Percentiles rank a stretch among this genome's conserved stretches.
These are phyloP conservation scores for Calocybe gangraenosa DNA, from an alignment of 768 basidiomycete genomes.

Conservation along the genomic window DNA sequence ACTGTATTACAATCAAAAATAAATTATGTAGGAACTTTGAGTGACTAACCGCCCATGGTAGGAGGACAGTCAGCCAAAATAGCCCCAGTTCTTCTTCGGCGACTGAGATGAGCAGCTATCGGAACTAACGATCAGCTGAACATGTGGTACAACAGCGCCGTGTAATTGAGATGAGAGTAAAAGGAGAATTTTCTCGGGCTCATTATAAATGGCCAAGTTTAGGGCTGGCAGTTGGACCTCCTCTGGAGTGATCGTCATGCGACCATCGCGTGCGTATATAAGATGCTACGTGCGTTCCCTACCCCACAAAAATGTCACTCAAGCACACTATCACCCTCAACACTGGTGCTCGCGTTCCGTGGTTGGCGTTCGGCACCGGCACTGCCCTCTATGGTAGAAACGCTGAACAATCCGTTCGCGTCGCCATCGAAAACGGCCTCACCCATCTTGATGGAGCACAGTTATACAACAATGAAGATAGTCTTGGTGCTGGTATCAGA, in stretches of 20 bases:
- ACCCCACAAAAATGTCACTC: constrained; percentile 9
- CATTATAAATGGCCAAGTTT: constrained; percentile 23
- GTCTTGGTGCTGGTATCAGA: constrained; percentile 46
- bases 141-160: constrained; percentile 55
- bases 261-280: background rate
- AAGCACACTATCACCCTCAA: constrained; percentile 41
- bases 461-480: constrained; percentile 51
- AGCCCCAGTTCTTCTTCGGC: constrained; percentile 57
- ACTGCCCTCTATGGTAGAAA: constrained; percentile 47
- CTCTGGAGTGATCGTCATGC: background rate
- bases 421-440: constrained; percentile 53
- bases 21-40: constrained; percentile 34
- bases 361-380: constrained; percentile 62
- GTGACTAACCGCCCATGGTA: constrained; percentile 47
- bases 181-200: background rate
- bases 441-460: constrained; percentile 67
- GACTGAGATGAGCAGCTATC: constrained; percentile 48
- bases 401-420: constrained; percentile 31
- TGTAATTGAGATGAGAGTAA: constrained; percentile 19
- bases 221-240: constrained; percentile 40
- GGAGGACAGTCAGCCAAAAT: constrained; percentile 59
- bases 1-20: no score
- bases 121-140: constrained; percentile 33
- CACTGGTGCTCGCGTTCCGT: constrained; percentile 49
- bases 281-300: background rate